Evolutionary conservation across 2,329 filamentous ascomycete genomes (phyloP).

Genomic region (Cephalotrichum gorgonifer): DNA sequence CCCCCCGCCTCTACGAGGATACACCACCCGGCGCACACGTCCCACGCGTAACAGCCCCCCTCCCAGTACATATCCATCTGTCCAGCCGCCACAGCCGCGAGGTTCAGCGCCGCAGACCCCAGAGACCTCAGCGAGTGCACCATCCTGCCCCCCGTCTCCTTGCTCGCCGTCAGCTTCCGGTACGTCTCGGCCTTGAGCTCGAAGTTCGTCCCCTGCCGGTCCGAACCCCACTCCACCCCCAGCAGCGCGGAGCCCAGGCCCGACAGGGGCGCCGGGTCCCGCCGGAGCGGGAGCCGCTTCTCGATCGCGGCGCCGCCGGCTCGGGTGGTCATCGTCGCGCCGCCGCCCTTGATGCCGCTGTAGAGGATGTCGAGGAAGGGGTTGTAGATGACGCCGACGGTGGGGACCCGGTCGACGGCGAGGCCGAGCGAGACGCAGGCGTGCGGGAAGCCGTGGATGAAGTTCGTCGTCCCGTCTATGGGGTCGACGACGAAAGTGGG

Average conservation of each 20-base stretch:
- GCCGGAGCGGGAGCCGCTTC: slow-evolving; percentile 28
- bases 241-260: slow-evolving; percentile 55
- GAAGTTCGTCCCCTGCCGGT: slow-evolving; percentile 60
- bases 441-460: slow-evolving; percentile 64
- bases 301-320: slow-evolving; percentile 22
- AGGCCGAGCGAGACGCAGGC: slow-evolving; percentile 71
- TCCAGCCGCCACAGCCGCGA: slow-evolving; percentile 62
- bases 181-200: slow-evolving; percentile 60
- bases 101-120: slow-evolving; percentile 65
- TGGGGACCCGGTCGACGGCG: slow-evolving; percentile 48
- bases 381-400: slow-evolving; percentile 71
- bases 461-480: slow-evolving; percentile 76
- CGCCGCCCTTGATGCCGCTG: slow-evolving; percentile 57
- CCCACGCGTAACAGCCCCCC: slow-evolving; percentile 77
- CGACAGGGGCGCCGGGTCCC: slow-evolving; percentile 42
- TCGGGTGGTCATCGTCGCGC: slow-evolving; percentile 45
- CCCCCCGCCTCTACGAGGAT: slow-evolving; percentile 67
- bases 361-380: slow-evolving; percentile 62
- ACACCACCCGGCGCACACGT: slow-evolving; percentile 74
- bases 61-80: slow-evolving; percentile 72
- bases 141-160: slow-evolving; percentile 60
- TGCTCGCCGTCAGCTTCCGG: slow-evolving; percentile 43
- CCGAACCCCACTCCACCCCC: slow-evolving; percentile 63
- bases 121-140: slow-evolving; percentile 63
- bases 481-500: slow-evolving; percentile 77